These are phyloP conservation scores for Fusarium torulosum DNA, from an alignment of 2,329 filamentous ascomycete species.

Conservation along the genomic window DNA sequence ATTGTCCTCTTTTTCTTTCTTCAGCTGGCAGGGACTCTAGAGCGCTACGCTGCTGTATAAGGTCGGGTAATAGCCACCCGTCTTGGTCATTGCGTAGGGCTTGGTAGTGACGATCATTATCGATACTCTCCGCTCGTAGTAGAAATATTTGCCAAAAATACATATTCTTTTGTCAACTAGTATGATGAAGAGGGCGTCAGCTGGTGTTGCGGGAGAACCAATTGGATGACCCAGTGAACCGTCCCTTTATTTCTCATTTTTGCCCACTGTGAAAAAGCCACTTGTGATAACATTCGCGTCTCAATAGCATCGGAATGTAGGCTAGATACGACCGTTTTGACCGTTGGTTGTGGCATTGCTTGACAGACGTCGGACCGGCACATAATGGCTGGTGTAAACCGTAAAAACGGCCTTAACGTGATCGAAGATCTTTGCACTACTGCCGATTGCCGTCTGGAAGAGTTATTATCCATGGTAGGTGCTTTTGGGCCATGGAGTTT, in stretches of 20 bases:
- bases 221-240: not conserved
- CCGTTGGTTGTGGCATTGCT: constrained; percentile 30
- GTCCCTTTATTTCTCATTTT: not conserved
- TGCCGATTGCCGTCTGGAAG: not conserved
- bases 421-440: not conserved
- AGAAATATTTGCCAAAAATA: not conserved
- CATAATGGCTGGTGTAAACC: not conserved
- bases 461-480: not conserved
- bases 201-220: not conserved
- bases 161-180: not conserved
- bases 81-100: not conserved
- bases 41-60: not conserved
- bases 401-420: constrained; percentile 4
- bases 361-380: constrained; percentile 13
- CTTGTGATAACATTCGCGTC: not conserved
- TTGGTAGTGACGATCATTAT: not conserved
- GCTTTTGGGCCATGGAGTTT: not conserved
- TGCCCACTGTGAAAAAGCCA: not conserved
- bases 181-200: not conserved
- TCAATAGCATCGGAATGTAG: constrained; percentile 21
- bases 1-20: not conserved
- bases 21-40: not conserved
- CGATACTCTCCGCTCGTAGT: not conserved
- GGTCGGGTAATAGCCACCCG: not conserved
- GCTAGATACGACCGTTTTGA: constrained; percentile 10